Evolutionary conservation across 192 early-diverging fungal genomes (phyloP).

Genomic region (Lobosporangium transversale): DNA sequence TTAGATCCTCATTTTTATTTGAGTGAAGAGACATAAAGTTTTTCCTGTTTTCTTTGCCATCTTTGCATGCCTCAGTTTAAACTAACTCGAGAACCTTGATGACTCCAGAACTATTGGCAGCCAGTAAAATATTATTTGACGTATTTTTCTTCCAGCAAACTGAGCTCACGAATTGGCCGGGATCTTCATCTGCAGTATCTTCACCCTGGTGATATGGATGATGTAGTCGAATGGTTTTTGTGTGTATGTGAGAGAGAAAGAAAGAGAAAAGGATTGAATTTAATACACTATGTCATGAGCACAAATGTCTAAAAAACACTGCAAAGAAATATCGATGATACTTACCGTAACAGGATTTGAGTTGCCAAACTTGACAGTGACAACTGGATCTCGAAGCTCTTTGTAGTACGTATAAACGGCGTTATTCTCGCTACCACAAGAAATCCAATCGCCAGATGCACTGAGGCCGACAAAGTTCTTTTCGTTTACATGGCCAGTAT

Average conservation of each 20-base stretch:
- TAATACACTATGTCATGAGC: too few species aligned
- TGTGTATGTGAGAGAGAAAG: too few species aligned
- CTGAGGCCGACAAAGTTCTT: slow-evolving; percentile 98
- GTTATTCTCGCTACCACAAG: slow-evolving; percentile 95
- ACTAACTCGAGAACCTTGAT: slow-evolving; percentile 87
- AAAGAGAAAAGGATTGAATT: too few species aligned
- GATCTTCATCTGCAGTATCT: slow-evolving; percentile 64
- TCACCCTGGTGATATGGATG: too few species aligned
- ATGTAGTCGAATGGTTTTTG: too few species aligned
- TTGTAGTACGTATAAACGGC: slow-evolving; percentile 87
- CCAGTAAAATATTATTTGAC: slow-evolving; percentile 71
- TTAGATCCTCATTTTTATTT: too few species aligned
- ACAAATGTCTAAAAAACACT: too few species aligned
- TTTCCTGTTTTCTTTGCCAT: background rate
- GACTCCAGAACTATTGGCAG: slow-evolving; percentile 91
- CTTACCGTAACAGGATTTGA: slow-evolving; percentile 76
- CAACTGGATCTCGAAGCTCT: slow-evolving; percentile 75
- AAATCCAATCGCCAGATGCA: slow-evolving; percentile 84
- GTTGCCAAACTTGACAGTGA: slow-evolving; percentile 81
- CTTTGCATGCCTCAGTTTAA: slow-evolving; percentile 6
- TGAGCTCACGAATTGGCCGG: slow-evolving; percentile 86
- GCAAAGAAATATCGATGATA: too few species aligned
- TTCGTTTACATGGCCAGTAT: slow-evolving; percentile 88
- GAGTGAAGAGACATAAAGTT: too few species aligned
- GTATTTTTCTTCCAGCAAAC: slow-evolving; percentile 91